Base-by-base conservation (phyloP, 1,284 basidiomycete genomes). In the Gymnopus androsaceus region DNA sequence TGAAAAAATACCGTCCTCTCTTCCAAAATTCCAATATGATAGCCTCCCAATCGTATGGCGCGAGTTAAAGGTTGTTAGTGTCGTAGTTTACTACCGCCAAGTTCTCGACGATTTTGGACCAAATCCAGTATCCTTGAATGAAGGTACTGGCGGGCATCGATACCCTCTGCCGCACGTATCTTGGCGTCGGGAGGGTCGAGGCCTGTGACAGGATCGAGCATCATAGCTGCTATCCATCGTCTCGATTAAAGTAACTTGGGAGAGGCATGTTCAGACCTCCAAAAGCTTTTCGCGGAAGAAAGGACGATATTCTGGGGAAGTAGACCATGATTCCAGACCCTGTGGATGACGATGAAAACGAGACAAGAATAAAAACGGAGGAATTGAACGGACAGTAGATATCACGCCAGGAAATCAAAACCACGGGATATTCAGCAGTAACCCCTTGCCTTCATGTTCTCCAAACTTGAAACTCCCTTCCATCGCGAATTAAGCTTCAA, bases 121-220 rank as follows among this genome's bases (percentile, higher is more conserved):
- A 98, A 60, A 97, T 88, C 95, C 95, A 97, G 70, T 94, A 98
- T 3, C 94, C 93, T 67, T 91, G 88, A 55, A 98, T 89, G 67
- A 98, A 97, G 65, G 85, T 92, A 62, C 89, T 93, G 5, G 94
- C 93, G 2, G n/a, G 92, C 93, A 62, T 90, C 86, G n/a, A 93
- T 83, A 0, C 91, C 95, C 70, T 98, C 93, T 0, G 93, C 94
- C 8, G 95, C 93, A 33, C 96, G 81, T 44, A 98, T 86, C 69
- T 94, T 96, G 58, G 87, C 86, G n/a, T 87, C 91, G 0, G 86
- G 83, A 0, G 94, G 93, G 67, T 99, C 96, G 4, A 99, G 79
- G 0, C 96, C 97, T 0, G 95, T 97, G 34, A 87, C 76, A 0
- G 92, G 88, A 71, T 99, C 96, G 8, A 99, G 83, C 75, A 91